Evolutionary conservation across 495 filamentous ascomycete species (phyloP).

Genomic region (Talaromyces wortmannii): DNA sequence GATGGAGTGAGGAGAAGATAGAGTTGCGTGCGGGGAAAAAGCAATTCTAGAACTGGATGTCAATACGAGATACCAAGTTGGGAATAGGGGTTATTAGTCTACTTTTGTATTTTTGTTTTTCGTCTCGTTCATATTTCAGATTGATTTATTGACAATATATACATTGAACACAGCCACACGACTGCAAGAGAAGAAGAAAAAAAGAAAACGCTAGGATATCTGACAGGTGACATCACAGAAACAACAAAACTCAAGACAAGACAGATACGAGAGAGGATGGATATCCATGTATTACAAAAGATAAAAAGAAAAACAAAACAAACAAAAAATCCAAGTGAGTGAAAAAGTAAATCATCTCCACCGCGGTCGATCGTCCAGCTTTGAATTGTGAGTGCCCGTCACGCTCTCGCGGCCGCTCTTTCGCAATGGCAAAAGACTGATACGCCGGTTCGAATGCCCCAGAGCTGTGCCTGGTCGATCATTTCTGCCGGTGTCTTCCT

Average conservation of each 20-base stretch:
- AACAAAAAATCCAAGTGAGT: slow-evolving; percentile 9
- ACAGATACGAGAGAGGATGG: too few species aligned
- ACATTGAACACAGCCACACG: too few species aligned
- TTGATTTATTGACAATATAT: too few species aligned
- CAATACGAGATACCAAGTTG: too few species aligned
- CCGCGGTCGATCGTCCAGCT: slow-evolving; percentile 27
- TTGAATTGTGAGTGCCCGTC: slow-evolving; percentile 15
- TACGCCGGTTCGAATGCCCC: slow-evolving; percentile 39
- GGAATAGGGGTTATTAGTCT: too few species aligned
- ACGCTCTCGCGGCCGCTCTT: slow-evolving; percentile 21
- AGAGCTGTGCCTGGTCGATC: slow-evolving; percentile 36
- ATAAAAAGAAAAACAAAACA: slow-evolving; percentile 8
- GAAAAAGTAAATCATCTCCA: slow-evolving; percentile 23
- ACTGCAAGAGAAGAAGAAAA: too few species aligned
- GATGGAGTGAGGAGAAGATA: background rate
- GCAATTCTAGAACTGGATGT: background rate
- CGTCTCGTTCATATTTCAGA: too few species aligned
- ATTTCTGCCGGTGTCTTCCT: slow-evolving; percentile 16
- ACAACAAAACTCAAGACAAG: slow-evolving; percentile 5
- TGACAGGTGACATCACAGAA: background rate
- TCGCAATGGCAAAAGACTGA: slow-evolving; percentile 41
- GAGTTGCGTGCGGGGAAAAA: background rate
- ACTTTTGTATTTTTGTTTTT: too few species aligned
- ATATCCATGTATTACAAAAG: background rate
- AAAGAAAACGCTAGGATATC: background rate